phyloP scores from a whole-genome alignment of 129 eudicot species.

The Centella asiatica region DNA sequence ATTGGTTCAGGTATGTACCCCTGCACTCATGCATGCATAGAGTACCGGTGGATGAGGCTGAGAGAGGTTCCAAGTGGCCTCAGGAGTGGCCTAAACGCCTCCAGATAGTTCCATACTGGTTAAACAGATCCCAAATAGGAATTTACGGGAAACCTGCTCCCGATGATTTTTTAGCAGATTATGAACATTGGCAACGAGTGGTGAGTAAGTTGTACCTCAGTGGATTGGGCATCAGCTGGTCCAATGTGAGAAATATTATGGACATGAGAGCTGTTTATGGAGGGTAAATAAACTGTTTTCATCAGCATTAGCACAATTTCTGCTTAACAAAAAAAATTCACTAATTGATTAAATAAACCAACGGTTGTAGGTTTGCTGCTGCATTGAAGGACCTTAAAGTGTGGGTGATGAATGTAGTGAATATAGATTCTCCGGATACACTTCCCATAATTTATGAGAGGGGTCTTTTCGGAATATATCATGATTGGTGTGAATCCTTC shows the following conservation, averaged over 20 bases:
- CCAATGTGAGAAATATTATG: conserved; percentile 76
- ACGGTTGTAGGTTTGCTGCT: conserved; percentile 61
- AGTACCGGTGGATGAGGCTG: conserved; percentile 37
- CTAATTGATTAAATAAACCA: not conserved
- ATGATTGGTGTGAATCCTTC: conserved; percentile 94
- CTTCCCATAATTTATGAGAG: conserved; percentile 80
- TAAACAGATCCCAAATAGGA: conserved; percentile 65
- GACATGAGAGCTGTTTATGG: conserved; percentile 97
- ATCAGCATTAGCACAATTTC: not conserved
- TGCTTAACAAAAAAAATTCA: not conserved
- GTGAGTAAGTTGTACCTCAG: conserved; percentile 45
- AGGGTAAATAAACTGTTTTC: conserved; percentile 38
- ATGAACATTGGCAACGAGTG: conserved; percentile 62
- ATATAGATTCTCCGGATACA: conserved; percentile 70
- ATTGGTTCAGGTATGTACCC: conserved; percentile 56
- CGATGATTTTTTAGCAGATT: conserved; percentile 60
- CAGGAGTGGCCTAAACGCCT: conserved; percentile 59
- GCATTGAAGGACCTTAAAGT: conserved; percentile 66
- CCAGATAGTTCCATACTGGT: conserved; percentile 58
- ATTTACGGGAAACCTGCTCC: conserved; percentile 84
- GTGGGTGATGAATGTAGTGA: conserved; percentile 89
- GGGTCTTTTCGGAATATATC: conserved; percentile 87
- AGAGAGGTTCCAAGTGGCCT: conserved; percentile 79
- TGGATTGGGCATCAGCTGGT: conserved; percentile 74
- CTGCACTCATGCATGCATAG: conserved; percentile 70